These are phyloP conservation scores for Phytophthora nicotianae DNA, from an alignment of 352 stramenopile genomes.

Conservation along the genomic window DNA sequence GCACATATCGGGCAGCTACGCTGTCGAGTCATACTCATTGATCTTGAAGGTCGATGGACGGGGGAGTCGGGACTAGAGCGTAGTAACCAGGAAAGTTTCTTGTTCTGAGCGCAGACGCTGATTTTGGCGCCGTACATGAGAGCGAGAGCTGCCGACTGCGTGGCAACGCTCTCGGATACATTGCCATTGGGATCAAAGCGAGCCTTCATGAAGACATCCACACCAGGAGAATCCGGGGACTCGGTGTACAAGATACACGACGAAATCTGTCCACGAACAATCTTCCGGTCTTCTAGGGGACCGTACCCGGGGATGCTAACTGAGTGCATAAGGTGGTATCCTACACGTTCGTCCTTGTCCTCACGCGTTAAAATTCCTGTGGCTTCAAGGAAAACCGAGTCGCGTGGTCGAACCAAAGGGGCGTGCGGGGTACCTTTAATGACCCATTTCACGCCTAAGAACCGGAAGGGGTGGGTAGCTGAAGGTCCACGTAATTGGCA, in stretches of 20 bases:
- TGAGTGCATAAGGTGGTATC: slow-evolving; percentile 59
- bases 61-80: slow-evolving; percentile 23
- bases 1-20: slow-evolving; percentile 36
- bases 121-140: slow-evolving; percentile 33
- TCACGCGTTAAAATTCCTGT: slow-evolving; percentile 42
- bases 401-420: slow-evolving; percentile 36
- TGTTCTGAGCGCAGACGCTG: slow-evolving; percentile 41
- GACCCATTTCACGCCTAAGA: slow-evolving; percentile 57
- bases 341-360: slow-evolving; percentile 34
- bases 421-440: slow-evolving; percentile 44
- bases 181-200: slow-evolving; percentile 37
- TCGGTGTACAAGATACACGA: slow-evolving; percentile 49
- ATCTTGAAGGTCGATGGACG: slow-evolving; percentile 10
- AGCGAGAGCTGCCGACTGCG: slow-evolving; percentile 28
- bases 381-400: slow-evolving; percentile 50
- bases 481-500: slow-evolving; percentile 50
- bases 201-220: slow-evolving; percentile 47
- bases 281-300: slow-evolving; percentile 38
- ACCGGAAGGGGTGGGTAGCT: slow-evolving; percentile 41
- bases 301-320: slow-evolving; percentile 40
- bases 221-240: slow-evolving; percentile 16
- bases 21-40: slow-evolving; percentile 18
- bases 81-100: slow-evolving; percentile 48
- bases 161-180: slow-evolving; percentile 29
- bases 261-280: slow-evolving; percentile 43